Conservation (phyloP, 2,329 filamentous ascomycete genomes). For the Nothopassalora personata region DNA sequence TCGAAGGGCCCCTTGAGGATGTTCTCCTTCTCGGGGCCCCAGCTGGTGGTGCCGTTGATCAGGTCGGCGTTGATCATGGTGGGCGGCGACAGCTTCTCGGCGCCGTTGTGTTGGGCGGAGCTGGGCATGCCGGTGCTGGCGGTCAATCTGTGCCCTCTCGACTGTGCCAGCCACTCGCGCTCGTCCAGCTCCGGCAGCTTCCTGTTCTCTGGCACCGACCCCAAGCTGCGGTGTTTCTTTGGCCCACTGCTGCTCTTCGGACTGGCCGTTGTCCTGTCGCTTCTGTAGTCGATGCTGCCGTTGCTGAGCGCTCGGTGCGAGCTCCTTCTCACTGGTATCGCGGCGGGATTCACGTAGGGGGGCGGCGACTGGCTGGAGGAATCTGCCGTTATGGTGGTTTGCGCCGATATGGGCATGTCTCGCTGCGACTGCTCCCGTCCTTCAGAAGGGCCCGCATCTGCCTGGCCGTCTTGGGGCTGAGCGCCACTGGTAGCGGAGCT, state of each 20-base stretch:
- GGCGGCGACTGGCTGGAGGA: constrained; percentile 4
- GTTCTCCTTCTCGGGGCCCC: constrained; percentile 70
- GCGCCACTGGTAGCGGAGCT: not conserved
- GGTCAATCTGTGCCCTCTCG: constrained; percentile 22
- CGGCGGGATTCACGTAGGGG: constrained; percentile 24
- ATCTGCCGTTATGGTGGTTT: not conserved
- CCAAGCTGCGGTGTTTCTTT: constrained; percentile 24
- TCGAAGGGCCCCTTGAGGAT: constrained; percentile 74
- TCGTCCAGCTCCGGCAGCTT: constrained; percentile 24
- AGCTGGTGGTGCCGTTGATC: constrained; percentile 47
- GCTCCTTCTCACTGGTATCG: constrained; percentile 67
- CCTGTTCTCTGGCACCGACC: constrained; percentile 19
- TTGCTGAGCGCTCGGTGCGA: constrained; percentile 51
- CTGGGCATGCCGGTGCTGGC: constrained; percentile 7
- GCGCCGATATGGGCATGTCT: constrained; percentile 6
- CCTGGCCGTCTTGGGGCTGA: not conserved
- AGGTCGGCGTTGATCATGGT: constrained; percentile 28
- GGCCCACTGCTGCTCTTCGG: constrained; percentile 9
- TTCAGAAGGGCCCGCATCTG: constrained; percentile 1
- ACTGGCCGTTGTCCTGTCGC: constrained; percentile 11
- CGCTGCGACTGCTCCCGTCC: not conserved
- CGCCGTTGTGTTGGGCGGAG: constrained; percentile 13
- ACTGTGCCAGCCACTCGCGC: constrained; percentile 27
- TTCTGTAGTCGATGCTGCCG: constrained; percentile 20
- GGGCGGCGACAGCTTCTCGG: constrained; percentile 13